A percentile compares a stretch with the other conserved stretches of the same genome.
These are phyloP conservation scores for Dryas drummondii DNA, from an alignment of 306 rosid species.

Conservation along the genomic window DNA sequence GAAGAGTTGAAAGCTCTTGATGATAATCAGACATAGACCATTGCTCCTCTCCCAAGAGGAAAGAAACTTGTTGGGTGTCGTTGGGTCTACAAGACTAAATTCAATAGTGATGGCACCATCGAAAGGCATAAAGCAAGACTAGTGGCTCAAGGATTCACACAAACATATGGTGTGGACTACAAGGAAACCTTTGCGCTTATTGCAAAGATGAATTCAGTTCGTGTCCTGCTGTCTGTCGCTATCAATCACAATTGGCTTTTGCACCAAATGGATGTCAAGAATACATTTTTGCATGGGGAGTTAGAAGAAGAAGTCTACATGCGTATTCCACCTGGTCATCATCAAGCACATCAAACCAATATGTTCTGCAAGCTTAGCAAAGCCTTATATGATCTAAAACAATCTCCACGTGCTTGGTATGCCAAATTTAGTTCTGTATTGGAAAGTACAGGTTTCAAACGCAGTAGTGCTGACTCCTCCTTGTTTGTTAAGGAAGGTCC, in stretches of 20 bases:
- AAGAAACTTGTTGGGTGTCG: background rate
- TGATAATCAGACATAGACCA: background rate
- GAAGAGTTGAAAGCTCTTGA: no score
- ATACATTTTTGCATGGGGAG: no score
- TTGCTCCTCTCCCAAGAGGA: no score
- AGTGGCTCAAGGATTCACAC: background rate
- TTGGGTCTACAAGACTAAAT: background rate
- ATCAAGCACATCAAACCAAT: background rate
- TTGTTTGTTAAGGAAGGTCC: background rate
- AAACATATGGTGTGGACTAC: background rate
- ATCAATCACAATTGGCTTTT: no score
- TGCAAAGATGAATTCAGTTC: no score
- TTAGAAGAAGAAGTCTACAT: background rate
- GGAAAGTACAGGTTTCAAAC: background rate
- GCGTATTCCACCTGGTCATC: background rate
- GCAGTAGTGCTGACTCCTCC: background rate
- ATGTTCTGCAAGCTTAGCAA: background rate
- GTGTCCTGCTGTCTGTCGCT: no score
- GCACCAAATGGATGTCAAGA: no score
- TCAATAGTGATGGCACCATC: background rate
- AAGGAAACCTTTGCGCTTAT: background rate
- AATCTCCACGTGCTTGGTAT: background rate
- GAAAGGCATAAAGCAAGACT: background rate
- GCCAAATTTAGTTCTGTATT: background rate
- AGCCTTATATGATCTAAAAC: background rate